Evolutionary conservation across 495 filamentous ascomycete species (phyloP).

Genomic region (Penicillium manginii): DNA sequence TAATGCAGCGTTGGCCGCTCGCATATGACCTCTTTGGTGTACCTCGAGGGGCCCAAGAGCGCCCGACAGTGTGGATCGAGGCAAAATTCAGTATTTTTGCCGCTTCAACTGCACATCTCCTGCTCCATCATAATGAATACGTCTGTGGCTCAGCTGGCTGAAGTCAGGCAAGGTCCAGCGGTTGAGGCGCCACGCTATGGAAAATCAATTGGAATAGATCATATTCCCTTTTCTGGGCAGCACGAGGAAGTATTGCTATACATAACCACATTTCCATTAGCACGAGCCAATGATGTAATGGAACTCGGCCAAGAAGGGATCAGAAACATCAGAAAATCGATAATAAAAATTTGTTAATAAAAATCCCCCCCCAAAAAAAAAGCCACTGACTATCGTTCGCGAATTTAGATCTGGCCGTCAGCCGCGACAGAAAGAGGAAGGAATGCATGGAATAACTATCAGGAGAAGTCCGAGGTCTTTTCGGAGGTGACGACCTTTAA

Average conservation of each 20-base stretch:
- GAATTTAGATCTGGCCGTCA: not conserved
- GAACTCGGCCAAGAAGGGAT: conserved; percentile 1
- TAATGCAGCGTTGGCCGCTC: conserved; percentile 26
- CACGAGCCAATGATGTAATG: conserved; percentile 14
- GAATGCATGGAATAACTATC: not conserved
- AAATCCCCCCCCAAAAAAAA: not conserved
- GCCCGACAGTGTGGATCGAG: conserved; percentile 33
- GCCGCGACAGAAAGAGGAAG: not conserved
- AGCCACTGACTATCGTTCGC: not conserved
- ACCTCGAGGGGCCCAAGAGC: conserved; percentile 26
- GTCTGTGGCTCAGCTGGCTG: conserved; percentile 10
- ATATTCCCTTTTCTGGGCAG: not conserved
- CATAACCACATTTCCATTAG: not conserved
- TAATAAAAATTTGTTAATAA: not conserved
- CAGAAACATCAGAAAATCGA: not conserved
- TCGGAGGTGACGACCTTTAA: not conserved
- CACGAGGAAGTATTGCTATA: not conserved
- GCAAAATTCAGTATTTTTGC: conserved; percentile 15
- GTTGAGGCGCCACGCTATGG: conserved; percentile 20
- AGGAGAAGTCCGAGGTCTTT: not conserved
- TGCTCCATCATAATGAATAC: conserved; percentile 10
- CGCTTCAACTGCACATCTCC: conserved; percentile 15
- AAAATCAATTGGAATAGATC: conserved; percentile 12
- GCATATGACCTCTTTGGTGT: conserved; percentile 28
- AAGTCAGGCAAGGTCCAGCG: conserved; percentile 11